Conservation (phyloP, 1,284 basidiomycete species). For the Cerioporus squamosus region DNA sequence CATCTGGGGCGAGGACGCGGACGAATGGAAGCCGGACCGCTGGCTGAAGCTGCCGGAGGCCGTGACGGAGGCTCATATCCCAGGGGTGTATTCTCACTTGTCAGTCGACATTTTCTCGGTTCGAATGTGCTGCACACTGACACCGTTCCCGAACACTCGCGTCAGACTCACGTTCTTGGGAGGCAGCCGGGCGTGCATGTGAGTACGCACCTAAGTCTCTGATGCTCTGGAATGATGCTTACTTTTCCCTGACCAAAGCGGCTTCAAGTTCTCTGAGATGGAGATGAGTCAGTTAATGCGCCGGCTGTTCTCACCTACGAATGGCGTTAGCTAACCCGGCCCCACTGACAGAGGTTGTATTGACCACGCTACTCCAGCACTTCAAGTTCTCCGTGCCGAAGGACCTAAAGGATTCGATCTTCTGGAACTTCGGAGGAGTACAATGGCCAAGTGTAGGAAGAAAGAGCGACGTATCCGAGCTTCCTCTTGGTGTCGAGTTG, state of each 20-base stretch:
- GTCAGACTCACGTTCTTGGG: conserved; percentile 38
- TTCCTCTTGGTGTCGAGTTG: conserved; percentile 15
- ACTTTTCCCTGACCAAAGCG: conserved; percentile 1
- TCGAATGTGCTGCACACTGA: background rate
- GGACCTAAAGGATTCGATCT: conserved; percentile 11
- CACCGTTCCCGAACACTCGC: background rate
- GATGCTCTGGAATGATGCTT: background rate
- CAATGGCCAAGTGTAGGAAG: conserved; percentile 18
- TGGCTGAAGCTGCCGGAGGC: conserved; percentile 7
- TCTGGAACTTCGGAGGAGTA: conserved; percentile 22
- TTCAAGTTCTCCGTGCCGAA: conserved; percentile 16
- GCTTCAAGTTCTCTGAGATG: conserved; percentile 19
- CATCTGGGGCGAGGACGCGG: conserved; percentile 7
- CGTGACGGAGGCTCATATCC: conserved; percentile 3
- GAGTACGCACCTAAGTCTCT: conserved; percentile 3
- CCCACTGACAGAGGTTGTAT: conserved; percentile 22
- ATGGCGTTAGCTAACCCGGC: background rate
- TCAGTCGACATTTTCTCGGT: background rate
- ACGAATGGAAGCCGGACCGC: conserved; percentile 13
- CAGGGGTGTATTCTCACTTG: conserved; percentile 10
- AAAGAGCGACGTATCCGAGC: conserved; percentile 7
- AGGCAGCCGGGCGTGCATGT: conserved; percentile 37
- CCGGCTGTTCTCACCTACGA: too few relatives aligned
- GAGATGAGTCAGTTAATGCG: conserved; percentile 14
- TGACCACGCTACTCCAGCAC: conserved; percentile 14